Conservation (phyloP, 2,329 filamentous ascomycete species). For the Paraphaeosphaeria minitans region DNA sequence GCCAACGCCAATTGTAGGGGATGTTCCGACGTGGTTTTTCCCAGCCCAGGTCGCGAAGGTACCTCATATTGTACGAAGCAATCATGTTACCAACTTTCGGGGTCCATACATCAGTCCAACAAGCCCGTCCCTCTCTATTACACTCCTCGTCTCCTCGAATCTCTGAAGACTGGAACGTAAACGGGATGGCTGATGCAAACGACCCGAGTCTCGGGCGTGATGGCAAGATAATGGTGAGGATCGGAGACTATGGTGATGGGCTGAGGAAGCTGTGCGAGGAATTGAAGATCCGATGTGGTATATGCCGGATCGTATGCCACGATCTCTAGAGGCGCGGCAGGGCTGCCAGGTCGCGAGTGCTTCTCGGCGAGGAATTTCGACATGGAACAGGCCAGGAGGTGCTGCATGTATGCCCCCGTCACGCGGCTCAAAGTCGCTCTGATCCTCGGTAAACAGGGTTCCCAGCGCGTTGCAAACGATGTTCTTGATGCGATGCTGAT, state of each 20-base stretch:
- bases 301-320: slow-evolving; percentile 10
- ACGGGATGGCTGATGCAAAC: not conserved
- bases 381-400: not conserved
- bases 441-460: no score
- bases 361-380: no score
- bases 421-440: no score
- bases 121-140: not conserved
- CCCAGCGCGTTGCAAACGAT: no score
- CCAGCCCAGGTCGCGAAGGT: not conserved
- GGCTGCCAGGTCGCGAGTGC: no score
- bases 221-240: slow-evolving; percentile 15
- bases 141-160: not conserved
- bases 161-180: not conserved
- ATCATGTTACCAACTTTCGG: slow-evolving; percentile 13
- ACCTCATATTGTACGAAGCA: not conserved
- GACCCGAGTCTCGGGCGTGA: slow-evolving; percentile 12
- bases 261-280: slow-evolving; percentile 7
- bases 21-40: not conserved
- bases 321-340: not conserved
- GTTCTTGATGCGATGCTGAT: no score
- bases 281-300: not conserved
- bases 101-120: not conserved
- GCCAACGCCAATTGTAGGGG: not conserved
- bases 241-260: slow-evolving; percentile 13
- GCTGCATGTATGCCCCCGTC: no score